These are phyloP conservation scores for Ceratobasidium sp. DNA, from an alignment of 1,284 basidiomycete species.

Conservation along the genomic window DNA sequence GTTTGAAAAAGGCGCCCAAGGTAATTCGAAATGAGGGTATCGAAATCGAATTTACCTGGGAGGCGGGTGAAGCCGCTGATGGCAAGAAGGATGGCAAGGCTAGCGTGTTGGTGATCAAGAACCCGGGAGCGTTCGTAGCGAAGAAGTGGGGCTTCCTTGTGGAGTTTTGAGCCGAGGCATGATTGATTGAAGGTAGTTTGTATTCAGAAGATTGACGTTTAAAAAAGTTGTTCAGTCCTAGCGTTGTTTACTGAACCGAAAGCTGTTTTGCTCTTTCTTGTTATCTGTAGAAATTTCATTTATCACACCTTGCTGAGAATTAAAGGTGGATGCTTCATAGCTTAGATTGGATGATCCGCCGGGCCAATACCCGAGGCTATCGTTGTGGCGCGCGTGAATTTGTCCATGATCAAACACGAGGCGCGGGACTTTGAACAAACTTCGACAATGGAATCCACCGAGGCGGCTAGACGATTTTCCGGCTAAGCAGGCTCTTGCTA, in stretches of 20 bases:
- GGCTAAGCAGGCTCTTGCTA: neutral
- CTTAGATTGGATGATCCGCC: no score
- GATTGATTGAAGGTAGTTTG: neutral
- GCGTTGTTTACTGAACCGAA: neutral
- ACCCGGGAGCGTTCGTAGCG: conserved; percentile 71
- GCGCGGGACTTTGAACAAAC: no score
- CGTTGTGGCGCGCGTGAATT: neutral
- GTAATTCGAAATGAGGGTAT: conserved; percentile 63
- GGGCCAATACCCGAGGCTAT: no score
- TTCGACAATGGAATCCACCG: no score
- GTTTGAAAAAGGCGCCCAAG: conserved; percentile 68
- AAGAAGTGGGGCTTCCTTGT: conserved; percentile 72
- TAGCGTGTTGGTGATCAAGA: conserved; percentile 76
- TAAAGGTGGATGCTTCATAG: no score
- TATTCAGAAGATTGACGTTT: neutral
- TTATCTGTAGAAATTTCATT: neutral
- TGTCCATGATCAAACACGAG: no score
- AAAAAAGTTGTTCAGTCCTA: neutral
- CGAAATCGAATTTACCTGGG: conserved; percentile 66
- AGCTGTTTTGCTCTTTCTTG: neutral
- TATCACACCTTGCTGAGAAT: neutral
- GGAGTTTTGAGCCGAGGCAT: conserved; percentile 31
- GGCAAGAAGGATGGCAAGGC: conserved; percentile 67
- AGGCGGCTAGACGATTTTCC: neutral
- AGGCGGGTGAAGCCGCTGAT: conserved; percentile 57